Evolutionary conservation across 768 basidiomycete genomes (phyloP).

Genomic region (Tremella mesenterica): DNA sequence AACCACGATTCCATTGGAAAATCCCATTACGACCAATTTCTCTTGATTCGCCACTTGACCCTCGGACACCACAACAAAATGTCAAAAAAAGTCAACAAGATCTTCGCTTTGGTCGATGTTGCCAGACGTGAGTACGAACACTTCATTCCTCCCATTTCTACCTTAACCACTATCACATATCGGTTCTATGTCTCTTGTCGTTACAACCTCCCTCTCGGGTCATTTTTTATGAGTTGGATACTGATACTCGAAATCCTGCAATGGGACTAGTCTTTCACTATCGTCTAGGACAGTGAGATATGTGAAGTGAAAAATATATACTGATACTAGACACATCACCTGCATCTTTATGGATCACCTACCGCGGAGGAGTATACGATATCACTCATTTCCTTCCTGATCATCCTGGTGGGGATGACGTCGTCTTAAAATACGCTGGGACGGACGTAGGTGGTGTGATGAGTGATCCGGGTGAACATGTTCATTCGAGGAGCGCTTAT

Average conservation of each 20-base stretch:
- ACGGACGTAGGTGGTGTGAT: slow-evolving; percentile 72
- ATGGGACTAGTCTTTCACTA: too few relatives aligned
- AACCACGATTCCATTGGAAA: too few relatives aligned
- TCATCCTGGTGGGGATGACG: slow-evolving; percentile 92
- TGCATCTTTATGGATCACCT: slow-evolving; percentile 71
- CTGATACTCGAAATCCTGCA: too few relatives aligned
- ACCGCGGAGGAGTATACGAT: slow-evolving; percentile 78
- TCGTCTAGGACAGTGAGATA: too few relatives aligned
- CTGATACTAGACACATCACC: slow-evolving; percentile 52
- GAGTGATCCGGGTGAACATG: slow-evolving; percentile 71
- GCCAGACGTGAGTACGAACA: slow-evolving; percentile 7
- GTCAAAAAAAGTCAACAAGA: too few relatives aligned
- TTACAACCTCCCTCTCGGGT: neutral
- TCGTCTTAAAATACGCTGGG: slow-evolving; percentile 73
- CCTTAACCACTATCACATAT: neutral
- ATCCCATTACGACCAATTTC: too few relatives aligned
- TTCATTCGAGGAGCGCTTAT: slow-evolving; percentile 84
- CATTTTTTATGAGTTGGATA: too few relatives aligned
- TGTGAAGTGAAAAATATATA: neutral
- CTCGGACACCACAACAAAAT: too few relatives aligned
- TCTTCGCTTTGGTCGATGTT: slow-evolving; percentile 30
- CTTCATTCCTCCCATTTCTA: neutral
- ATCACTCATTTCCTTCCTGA: slow-evolving; percentile 72
- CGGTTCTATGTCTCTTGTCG: too few relatives aligned
- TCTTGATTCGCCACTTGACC: too few relatives aligned